Evolutionary conservation across 2,329 filamentous ascomycete genomes (phyloP).

Genomic region (Zarea fungicola): DNA sequence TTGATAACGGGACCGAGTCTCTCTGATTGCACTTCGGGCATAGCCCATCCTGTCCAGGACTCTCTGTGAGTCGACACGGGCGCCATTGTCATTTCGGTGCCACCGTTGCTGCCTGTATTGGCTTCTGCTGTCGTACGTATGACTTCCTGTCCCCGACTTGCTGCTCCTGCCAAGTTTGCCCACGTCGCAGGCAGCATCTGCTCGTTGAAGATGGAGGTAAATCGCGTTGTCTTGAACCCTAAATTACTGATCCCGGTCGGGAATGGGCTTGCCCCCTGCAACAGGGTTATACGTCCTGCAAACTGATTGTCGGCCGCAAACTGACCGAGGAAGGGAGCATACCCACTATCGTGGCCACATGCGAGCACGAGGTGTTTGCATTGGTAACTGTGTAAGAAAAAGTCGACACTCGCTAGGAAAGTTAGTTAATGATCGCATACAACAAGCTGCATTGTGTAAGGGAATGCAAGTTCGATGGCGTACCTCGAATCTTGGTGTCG

Average conservation of each 20-base stretch:
- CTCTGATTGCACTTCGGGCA: background rate
- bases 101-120: background rate
- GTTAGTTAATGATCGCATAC: background rate
- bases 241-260: background rate
- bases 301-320: conserved; percentile 3
- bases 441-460: background rate
- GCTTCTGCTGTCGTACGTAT: background rate
- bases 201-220: background rate
- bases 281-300: conserved; percentile 1
- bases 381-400: conserved; percentile 6
- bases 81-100: background rate
- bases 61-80: background rate
- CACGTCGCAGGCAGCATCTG: background rate
- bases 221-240: background rate
- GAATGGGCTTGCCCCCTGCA: background rate
- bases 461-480: background rate
- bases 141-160: background rate
- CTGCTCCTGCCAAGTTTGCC: background rate
- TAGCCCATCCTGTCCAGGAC: background rate
- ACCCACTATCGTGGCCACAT: conserved; percentile 8
- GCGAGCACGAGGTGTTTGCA: conserved; percentile 8
- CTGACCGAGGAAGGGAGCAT: conserved; percentile 6
- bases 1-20: background rate
- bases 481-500: background rate
- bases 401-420: conserved; percentile 1